Percentiles rank a stretch among this genome's conserved stretches.
These are phyloP conservation scores for Smallanthus sonchifolius DNA, from an alignment of 129 eudicot genomes.

Conservation along the genomic window DNA sequence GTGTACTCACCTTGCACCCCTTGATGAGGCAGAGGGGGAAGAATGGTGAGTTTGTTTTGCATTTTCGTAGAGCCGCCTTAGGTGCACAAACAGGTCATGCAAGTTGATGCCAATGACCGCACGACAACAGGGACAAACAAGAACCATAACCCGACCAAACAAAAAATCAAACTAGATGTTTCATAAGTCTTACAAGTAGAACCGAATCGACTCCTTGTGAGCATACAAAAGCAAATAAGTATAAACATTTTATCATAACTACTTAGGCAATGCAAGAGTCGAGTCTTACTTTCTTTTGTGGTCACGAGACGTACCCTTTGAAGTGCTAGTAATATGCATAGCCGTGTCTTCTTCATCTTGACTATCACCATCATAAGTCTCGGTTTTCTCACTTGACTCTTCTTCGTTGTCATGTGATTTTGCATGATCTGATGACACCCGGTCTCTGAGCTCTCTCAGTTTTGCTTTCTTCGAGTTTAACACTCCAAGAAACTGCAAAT, in stretches of 20 bases:
- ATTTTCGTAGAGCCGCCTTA: no score
- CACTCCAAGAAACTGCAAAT: slow-evolving; percentile 61
- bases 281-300: slow-evolving; percentile 49
- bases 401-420: slow-evolving; percentile 52
- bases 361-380: slow-evolving; percentile 55
- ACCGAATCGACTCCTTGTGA: neutral
- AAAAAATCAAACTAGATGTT: neutral
- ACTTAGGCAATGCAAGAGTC: neutral
- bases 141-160: neutral
- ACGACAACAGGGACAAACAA: neutral
- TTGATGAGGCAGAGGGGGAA: no score
- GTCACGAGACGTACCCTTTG: slow-evolving; percentile 50
- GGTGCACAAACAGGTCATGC: no score
- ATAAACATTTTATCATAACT: neutral
- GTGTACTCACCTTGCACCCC: no score
- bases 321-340: slow-evolving; percentile 34
- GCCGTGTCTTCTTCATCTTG: slow-evolving; percentile 36
- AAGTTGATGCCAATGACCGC: neutral
- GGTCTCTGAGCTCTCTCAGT: slow-evolving; percentile 68
- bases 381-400: slow-evolving; percentile 65
- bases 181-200: neutral
- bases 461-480: slow-evolving; percentile 79
- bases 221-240: neutral
- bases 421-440: slow-evolving; percentile 36
- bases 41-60: no score